Evolutionary conservation across 257 asterid species (phyloP), one percentile per base, ranked within the genome.

Genomic region (Schizonepeta tenuifolia): DNA sequence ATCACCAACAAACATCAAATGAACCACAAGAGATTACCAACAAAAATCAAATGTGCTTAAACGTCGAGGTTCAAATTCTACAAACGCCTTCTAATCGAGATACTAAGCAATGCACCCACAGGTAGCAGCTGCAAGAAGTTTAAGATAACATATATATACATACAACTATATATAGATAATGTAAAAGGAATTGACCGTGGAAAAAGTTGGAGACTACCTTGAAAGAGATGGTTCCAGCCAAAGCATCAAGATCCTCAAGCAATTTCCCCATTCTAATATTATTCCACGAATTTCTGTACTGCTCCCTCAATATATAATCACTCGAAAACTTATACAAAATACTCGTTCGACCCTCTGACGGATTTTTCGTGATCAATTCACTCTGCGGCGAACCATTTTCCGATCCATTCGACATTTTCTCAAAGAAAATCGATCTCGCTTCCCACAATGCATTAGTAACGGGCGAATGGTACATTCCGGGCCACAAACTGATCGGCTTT

Each of bases 181-280:
- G 36, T 31, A 31, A 31, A 31, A 31, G 5, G 36, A 31, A 31
- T 28, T 4, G 3, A 31, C 33, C 33, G 33, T 28, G 33, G 4
- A 55, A 65, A 28, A 55, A 65, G 47, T 33, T 33, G 53, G 12
- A 17, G 9, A 40, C 7, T 78, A 92, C 97, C 97, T 93, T 93
- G 65, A 79, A 87, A 28, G 96, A 90, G 26, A 93, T 93, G 36
- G 98, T 93, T 41, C 98, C 97, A 68, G 98, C 98, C 82, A 93
- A 82, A 80, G 98, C 98, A 81, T 93, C 98, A 78, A 93, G 98
- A 77, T 93, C 98, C 74, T 93, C 97, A n/a, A 93, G 90, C 88
- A 93, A 81, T 66, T 90, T 93, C 77, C 97, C 98, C 78, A 86
- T 78, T 85, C 98, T 86, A 70, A 93, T 83, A 82, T 82, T 90